Evolutionary conservation across 2,329 filamentous ascomycete species (phyloP).

Genomic region (Aphanocladium album): DNA sequence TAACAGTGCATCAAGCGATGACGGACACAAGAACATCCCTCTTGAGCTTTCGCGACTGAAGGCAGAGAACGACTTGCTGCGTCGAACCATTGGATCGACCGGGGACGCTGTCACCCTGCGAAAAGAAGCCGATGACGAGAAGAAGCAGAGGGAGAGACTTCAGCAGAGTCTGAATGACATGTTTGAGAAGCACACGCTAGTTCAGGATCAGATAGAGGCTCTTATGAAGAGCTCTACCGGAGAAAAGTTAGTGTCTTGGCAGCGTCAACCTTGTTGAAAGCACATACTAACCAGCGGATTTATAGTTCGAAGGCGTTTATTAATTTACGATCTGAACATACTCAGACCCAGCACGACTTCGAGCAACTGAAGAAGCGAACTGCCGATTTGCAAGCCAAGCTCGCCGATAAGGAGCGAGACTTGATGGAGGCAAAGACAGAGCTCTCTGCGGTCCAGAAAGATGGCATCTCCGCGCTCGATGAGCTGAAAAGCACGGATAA

Average conservation of each 20-base stretch:
- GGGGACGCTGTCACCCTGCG: conserved; percentile 51
- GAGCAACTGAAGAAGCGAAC: conserved; percentile 38
- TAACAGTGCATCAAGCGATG: conserved; percentile 40
- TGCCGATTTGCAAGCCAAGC: conserved; percentile 41
- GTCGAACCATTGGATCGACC: conserved; percentile 48
- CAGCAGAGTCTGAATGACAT: conserved; percentile 52
- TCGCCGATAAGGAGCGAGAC: conserved; percentile 52
- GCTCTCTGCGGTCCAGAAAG: conserved; percentile 49
- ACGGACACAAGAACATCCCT: conserved; percentile 35
- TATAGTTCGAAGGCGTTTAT: conserved; percentile 48
- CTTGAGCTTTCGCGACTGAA: conserved; percentile 54
- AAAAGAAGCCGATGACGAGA: conserved; percentile 51
- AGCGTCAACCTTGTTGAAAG: conserved; percentile 12
- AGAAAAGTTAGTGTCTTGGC: conserved; percentile 49
- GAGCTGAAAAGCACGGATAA: conserved; percentile 56
- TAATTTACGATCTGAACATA: conserved; percentile 45
- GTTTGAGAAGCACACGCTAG: conserved; percentile 53
- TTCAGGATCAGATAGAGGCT: conserved; percentile 53
- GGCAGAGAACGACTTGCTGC: conserved; percentile 56
- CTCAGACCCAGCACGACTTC: conserved; percentile 42
- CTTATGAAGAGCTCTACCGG: conserved; percentile 46
- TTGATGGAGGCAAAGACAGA: conserved; percentile 48
- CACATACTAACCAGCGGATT: conserved; percentile 34
- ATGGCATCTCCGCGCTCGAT: conserved; percentile 49
- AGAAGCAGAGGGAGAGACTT: conserved; percentile 44